Percentiles rank a stretch among this genome's conserved stretches.
phyloP scores from a whole-genome alignment of 169 alveolate genomes.

The Plasmodium adleri region DNA sequence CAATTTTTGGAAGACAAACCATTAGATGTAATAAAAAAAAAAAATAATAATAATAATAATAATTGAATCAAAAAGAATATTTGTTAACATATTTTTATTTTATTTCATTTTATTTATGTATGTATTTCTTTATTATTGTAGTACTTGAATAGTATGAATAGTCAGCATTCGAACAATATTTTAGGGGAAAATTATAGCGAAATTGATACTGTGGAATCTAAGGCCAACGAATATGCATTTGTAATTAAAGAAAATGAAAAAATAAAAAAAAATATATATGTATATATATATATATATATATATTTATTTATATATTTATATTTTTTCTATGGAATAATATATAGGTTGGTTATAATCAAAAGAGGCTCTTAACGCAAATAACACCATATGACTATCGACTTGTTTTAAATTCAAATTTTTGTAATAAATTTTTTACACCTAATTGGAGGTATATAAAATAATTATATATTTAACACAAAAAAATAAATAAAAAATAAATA shows the following conservation, averaged over 20 bases:
- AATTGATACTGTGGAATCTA: constrained; percentile 31
- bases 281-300: neutral
- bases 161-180: neutral
- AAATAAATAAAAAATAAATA: neutral
- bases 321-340: neutral
- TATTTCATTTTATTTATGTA: neutral
- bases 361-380: constrained; percentile 53
- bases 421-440: constrained; percentile 44
- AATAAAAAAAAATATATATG: neutral
- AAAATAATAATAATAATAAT: too few relatives aligned
- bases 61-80: neutral
- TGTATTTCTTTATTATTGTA: neutral
- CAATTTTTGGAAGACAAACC: constrained; percentile 61
- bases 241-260: constrained; percentile 16
- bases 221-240: constrained; percentile 69
- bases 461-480: too few relatives aligned
- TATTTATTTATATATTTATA: neutral
- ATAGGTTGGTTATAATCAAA: constrained; percentile 75
- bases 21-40: constrained; percentile 25
- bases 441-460: constrained; percentile 45
- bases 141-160: constrained; percentile 24
- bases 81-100: neutral
- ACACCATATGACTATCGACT: constrained; percentile 66
- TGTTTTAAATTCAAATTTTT: constrained; percentile 39
- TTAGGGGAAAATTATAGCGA: neutral